Evolutionary conservation across 345 rosid genomes (phyloP).

Genomic region (Sonneratia caseolaris): DNA sequence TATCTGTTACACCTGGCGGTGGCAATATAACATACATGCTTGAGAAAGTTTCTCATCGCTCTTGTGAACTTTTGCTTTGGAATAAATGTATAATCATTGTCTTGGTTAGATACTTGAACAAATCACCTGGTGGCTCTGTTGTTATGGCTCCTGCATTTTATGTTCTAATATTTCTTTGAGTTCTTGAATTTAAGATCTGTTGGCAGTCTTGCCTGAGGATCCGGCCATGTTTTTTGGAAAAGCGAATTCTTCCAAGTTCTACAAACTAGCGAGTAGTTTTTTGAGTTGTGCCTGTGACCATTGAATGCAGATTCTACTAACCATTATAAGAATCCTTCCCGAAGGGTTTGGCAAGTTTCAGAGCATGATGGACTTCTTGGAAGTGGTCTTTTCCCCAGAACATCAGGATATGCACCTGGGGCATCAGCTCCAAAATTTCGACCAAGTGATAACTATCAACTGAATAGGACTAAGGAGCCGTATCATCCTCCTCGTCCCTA

Average conservation of each 20-base stretch:
- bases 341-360: constrained; percentile 68
- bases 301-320: constrained; percentile 49
- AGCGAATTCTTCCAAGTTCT: neutral
- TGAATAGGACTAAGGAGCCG: constrained; percentile 61
- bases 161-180: neutral
- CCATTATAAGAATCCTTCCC: constrained; percentile 56
- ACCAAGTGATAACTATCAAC: constrained; percentile 56
- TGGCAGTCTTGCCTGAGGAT: neutral
- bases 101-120: neutral
- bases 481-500: constrained; percentile 95
- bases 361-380: constrained; percentile 99
- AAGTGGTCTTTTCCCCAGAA: constrained; percentile 84
- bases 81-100: neutral
- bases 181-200: neutral
- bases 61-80: neutral
- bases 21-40: neutral
- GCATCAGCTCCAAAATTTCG: constrained; percentile 50
- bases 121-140: neutral
- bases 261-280: neutral
- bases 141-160: neutral
- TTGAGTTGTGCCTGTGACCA: constrained; percentile 9
- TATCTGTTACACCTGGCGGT: neutral
- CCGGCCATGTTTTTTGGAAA: too few species aligned
- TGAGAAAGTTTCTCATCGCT: neutral
- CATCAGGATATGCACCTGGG: constrained; percentile 58